These are phyloP conservation scores for Fusarium beomiforme DNA, from an alignment of 2,329 filamentous ascomycete species.

Conservation along the genomic window DNA sequence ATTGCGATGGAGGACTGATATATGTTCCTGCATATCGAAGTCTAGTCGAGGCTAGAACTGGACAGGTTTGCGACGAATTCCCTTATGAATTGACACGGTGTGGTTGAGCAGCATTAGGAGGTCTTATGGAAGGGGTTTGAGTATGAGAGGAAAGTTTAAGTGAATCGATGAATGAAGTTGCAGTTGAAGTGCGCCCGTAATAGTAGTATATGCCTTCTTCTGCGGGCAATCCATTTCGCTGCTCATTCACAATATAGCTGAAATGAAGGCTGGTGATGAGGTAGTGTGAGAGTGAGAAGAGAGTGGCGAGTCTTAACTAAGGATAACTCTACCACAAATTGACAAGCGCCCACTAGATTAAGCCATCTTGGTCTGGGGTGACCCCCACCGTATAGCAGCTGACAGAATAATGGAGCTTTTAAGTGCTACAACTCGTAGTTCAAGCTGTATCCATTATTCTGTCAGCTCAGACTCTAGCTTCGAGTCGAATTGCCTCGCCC, in stretches of 20 bases:
- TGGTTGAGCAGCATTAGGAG: not conserved
- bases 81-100: not conserved
- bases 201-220: not conserved
- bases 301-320: conserved; percentile 8
- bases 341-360: conserved; percentile 35
- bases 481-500: conserved; percentile 13
- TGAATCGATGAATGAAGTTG: not conserved
- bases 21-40: conserved; percentile 14
- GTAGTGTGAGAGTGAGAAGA: not conserved
- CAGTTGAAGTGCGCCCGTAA: conserved; percentile 1
- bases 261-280: not conserved
- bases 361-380: conserved; percentile 24
- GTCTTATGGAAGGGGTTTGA: not conserved
- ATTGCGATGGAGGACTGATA: not conserved
- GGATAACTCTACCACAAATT: conserved; percentile 14
- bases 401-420: conserved; percentile 2
- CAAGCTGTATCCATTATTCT: not conserved
- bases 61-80: conserved; percentile 6
- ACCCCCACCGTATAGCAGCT: conserved; percentile 12
- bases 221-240: not conserved
- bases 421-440: rapidly evolving
- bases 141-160: not conserved
- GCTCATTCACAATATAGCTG: not conserved
- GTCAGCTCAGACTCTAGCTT: not conserved
- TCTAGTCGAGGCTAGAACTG: not conserved